Evolutionary conservation across 805 yeast species (phyloP), one percentile per base, ranked within the genome.

Genomic region (Candida insectorum): DNA sequence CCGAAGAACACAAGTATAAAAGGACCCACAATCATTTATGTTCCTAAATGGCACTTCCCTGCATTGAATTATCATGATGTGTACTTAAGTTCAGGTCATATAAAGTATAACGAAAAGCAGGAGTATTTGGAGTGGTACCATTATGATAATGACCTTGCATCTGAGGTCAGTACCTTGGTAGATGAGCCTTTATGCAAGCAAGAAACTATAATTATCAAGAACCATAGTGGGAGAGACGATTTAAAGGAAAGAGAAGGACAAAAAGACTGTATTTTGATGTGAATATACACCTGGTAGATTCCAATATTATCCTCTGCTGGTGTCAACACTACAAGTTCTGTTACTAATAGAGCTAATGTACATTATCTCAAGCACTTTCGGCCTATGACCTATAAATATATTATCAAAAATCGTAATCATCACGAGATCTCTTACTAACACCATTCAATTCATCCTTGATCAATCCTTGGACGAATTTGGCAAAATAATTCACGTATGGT

Each of bases 51-150:
- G 67, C 96, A 89, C 53, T 88, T 73, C 28, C 65, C 77, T 60
- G 29, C 51, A 56, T 29, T 76, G 65, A 36, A 69, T 63, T 38
- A 63, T 69, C 55, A 52, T 9, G 70, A 68, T 11, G 67, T 85
- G 6, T 62, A 60, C 12, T 61, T 77, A 10, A 65, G 78, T 3
- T 61, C 77, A 1, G 95, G 95, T 0, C 51, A 55, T 9, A 74
- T 80, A 45, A 64, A 65, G 29, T 71, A 71, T 43, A 75, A 79
- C 47, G 63, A 67, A 14, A 54, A 64, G 3, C 53, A 61, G 14
- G 85, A 82, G 44, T 58, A 75, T 20, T 53, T 87, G 26, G 80
- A 75, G 46, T 87, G 96, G 96, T 67, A 67, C 48, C 93, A 85
- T 50, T 31, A 29, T 27, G 33, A 28, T 6, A 16, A 20, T 4